Base-by-base conservation (phyloP, 139 green algal species). In the Chlorella sp. region DNA sequence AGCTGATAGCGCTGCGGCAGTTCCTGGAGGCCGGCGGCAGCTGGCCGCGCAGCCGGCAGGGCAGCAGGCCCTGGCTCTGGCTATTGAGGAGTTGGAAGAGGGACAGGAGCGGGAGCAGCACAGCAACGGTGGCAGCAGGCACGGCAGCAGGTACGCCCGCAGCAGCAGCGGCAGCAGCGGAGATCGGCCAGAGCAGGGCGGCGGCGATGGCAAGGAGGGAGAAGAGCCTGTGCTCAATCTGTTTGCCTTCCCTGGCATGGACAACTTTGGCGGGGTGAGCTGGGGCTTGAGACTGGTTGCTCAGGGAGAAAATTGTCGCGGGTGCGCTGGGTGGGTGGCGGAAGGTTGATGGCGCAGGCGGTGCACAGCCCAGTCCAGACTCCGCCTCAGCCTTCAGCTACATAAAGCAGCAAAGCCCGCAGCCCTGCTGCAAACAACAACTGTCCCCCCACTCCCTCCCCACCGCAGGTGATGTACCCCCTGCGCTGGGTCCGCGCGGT, bases 221-320 rank as follows among this genome's bases (percentile, higher is more conserved):
- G 51, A 60, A 23, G 51, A 60, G 51, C 51, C 51, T 23, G 51
- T 23, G 51, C 51, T 91, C 81, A 91, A 82, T 75, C 90, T 97
- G 30, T 96, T 97, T 73, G 90, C 90, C 21, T 97, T 93, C 85
- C 92, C 94, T 0, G 93, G 90, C 1, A 90, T 95, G 64, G 93
- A 95, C 65, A 97, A 97, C 85, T 96, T 93, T 57, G 70, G 87
- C 73, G 92, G 93, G 32, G 91, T 94, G 62, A 95, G 93, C 44
- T 55, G 44, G 7, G 44, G 7, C n/a, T n/a, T n/a, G n/a, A n/a
- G n/a, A n/a, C n/a, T 34, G 11, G 0, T 32, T 73, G 67, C 32
- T 21, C n/a, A n/a, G n/a, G n/a, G n/a, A n/a, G n/a, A n/a, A n/a
- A n/a, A n/a, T n/a, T n/a, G n/a, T n/a, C n/a, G n/a, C n/a, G n/a